phyloP scores from a whole-genome alignment of 2,329 filamentous ascomycete species.

The Alternaria consortialis region DNA sequence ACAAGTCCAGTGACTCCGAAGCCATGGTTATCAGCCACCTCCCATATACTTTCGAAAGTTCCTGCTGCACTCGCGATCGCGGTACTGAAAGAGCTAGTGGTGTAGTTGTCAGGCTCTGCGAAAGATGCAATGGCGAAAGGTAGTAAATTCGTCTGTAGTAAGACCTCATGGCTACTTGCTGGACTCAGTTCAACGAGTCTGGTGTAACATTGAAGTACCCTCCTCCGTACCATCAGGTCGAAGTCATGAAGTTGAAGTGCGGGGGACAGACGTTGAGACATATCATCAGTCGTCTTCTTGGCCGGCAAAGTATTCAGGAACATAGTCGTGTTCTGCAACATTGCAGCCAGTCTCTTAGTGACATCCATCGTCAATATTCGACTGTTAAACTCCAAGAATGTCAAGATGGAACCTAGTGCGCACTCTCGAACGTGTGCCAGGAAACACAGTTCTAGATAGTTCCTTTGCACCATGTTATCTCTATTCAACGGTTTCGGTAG shows the following conservation, averaged over 20 bases:
- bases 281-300: conserved; percentile 87
- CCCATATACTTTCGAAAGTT: conserved; percentile 93
- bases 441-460: conserved; percentile 88
- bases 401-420: conserved; percentile 87
- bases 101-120: conserved; percentile 89
- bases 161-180: conserved; percentile 80
- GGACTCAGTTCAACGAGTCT: conserved; percentile 90
- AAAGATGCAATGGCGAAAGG: conserved; percentile 91
- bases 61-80: conserved; percentile 91
- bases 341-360: conserved; percentile 87
- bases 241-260: conserved; percentile 89
- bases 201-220: conserved; percentile 93
- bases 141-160: conserved; percentile 90
- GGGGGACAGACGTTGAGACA: conserved; percentile 81
- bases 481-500: conserved; percentile 93
- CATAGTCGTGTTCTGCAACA: conserved; percentile 92
- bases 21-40: conserved; percentile 90
- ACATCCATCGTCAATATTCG: conserved; percentile 92
- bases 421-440: conserved; percentile 94
- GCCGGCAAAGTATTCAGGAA: conserved; percentile 86
- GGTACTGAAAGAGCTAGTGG: conserved; percentile 82
- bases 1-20: conserved; percentile 92
- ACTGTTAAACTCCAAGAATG: conserved; percentile 93
- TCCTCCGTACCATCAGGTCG: conserved; percentile 89
- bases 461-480: conserved; percentile 85